phyloP scores from a whole-genome alignment of 1,284 basidiomycete genomes.

The Cryptococcus sp. region DNA sequence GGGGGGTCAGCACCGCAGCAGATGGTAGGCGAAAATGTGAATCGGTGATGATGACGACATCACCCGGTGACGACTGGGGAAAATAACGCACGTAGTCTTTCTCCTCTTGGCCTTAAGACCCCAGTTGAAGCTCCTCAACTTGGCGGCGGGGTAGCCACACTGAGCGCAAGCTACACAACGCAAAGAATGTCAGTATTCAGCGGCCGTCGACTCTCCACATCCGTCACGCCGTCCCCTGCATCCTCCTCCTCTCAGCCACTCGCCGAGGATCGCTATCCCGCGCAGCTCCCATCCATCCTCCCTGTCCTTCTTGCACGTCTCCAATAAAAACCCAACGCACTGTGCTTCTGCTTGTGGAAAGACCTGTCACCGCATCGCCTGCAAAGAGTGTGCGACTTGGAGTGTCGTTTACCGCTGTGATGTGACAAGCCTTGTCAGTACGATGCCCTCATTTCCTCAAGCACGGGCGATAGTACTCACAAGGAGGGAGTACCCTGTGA shows the following conservation, averaged over 20 bases:
- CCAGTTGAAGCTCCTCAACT: slow-evolving; percentile 96
- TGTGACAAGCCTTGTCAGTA: slow-evolving; percentile 4
- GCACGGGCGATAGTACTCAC: slow-evolving; percentile 49
- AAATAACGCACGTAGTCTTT: slow-evolving; percentile 67
- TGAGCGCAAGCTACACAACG: slow-evolving; percentile 72
- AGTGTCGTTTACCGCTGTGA: slow-evolving; percentile 83
- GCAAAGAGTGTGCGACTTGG: slow-evolving; percentile 97
- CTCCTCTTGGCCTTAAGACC: slow-evolving; percentile 98
- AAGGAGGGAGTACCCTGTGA: slow-evolving; percentile 82
- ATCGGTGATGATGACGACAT: neutral
- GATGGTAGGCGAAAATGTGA: neutral
- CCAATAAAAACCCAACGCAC: slow-evolving; percentile 55
- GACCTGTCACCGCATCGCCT: slow-evolving; percentile 87
- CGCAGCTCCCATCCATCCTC: slow-evolving; percentile 6
- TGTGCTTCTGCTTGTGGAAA: slow-evolving; percentile 97
- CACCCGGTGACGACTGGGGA: neutral
- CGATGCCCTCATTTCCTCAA: neutral
- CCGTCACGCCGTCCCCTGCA: neutral
- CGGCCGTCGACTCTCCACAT: neutral
- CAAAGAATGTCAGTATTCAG: neutral
- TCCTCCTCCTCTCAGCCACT: neutral
- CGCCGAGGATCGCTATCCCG: neutral
- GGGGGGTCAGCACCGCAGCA: neutral
- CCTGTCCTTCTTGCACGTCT: neutral
- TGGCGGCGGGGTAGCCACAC: slow-evolving; percentile 95